Evolutionary conservation across 164 flowering plant genomes (phyloP).

Genomic region (Kalanchoe fedtschenkoi): DNA sequence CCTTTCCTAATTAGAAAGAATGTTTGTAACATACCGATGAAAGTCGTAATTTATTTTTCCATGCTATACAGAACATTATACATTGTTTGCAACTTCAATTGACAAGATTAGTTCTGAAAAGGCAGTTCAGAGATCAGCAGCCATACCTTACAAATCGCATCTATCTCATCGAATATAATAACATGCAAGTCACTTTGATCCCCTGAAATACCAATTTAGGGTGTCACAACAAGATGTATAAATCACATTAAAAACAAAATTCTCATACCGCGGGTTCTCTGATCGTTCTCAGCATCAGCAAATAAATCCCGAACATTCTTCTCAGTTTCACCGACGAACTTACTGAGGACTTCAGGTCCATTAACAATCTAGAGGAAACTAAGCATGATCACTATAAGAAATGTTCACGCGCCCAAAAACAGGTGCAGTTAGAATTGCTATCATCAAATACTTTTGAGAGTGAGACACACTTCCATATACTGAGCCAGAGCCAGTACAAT

Average conservation of each 20-base stretch:
- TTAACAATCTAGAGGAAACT: slow-evolving; percentile 42
- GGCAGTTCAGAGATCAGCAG: background rate
- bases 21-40: background rate
- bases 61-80: background rate
- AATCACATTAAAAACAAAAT: background rate
- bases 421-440: background rate
- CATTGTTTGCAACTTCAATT: background rate
- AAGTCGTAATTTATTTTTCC: background rate
- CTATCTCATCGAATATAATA: slow-evolving; percentile 46
- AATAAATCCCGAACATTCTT: slow-evolving; percentile 65
- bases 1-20: no score
- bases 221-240: background rate
- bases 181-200: slow-evolving; percentile 46
- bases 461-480: background rate
- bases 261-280: slow-evolving; percentile 36
- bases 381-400: background rate
- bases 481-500: background rate
- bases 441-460: background rate
- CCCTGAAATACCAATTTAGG: slow-evolving; percentile 16
- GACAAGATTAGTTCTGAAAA: background rate
- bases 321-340: slow-evolving; percentile 70
- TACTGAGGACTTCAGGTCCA: slow-evolving; percentile 72
- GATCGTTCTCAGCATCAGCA: slow-evolving; percentile 73
- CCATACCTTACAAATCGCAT: slow-evolving; percentile 47
- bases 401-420: slow-evolving; percentile 4